A percentile compares a stretch with the other conserved stretches of the same genome.
Evolutionary conservation across 148 eudicot genomes (phyloP).

Genomic region (Rhododendron henanense): DNA sequence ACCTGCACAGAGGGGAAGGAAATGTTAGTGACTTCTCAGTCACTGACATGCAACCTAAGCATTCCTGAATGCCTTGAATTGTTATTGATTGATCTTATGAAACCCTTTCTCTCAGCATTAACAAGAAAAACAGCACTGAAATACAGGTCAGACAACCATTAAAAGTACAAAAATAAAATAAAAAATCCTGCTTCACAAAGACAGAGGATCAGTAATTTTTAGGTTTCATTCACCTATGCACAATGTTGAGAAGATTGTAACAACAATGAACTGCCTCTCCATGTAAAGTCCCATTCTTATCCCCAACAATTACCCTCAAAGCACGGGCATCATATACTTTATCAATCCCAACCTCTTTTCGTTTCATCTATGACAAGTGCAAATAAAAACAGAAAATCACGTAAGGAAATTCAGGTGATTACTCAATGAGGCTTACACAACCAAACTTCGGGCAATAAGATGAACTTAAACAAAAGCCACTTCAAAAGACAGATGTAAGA

Average conservation of each 20-base stretch:
- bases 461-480: background rate
- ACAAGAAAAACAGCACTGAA: background rate
- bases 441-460: background rate
- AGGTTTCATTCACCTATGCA: slow-evolving; percentile 53
- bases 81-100: background rate
- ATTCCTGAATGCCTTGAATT: background rate
- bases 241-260: slow-evolving; percentile 76
- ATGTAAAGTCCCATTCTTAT: slow-evolving; percentile 82
- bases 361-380: slow-evolving; percentile 56
- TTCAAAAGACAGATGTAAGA: background rate
- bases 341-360: slow-evolving; percentile 75
- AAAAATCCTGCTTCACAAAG: background rate
- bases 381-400: background rate
- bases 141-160: background rate
- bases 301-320: slow-evolving; percentile 83
- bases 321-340: slow-evolving; percentile 94
- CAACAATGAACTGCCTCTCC: slow-evolving; percentile 87
- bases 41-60: too few relatives aligned
- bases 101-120: slow-evolving; percentile 1
- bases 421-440: background rate
- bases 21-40: background rate
- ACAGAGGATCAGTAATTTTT: background rate
- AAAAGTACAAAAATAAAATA: background rate
- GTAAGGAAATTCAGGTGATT: background rate
- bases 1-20: slow-evolving; percentile 44